Conservation (phyloP, 2,329 filamentous ascomycete genomes). For the Penicillium occitanis region DNA sequence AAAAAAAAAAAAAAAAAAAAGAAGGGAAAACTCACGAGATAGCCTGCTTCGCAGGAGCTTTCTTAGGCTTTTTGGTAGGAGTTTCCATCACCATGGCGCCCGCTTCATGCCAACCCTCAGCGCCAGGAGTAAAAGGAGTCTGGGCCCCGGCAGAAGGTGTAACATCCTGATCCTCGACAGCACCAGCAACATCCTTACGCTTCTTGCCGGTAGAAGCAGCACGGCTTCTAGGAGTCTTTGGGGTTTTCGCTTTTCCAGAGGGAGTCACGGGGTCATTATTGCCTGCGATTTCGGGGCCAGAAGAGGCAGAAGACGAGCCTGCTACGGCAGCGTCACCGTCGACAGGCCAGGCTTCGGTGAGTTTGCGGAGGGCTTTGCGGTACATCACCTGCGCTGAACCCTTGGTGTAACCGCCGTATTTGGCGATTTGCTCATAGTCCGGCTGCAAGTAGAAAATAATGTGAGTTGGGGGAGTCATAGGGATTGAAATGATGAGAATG, state of each 20-base stretch:
- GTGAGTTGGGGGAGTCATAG: not conserved
- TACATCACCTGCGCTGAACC: slow-evolving; percentile 38
- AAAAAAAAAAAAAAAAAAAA: too few species aligned
- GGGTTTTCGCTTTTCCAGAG: slow-evolving; percentile 2
- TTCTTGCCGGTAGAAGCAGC: slow-evolving; percentile 22
- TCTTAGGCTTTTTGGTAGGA: slow-evolving; percentile 27
- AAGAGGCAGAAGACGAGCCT: too few species aligned
- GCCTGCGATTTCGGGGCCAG: not conserved
- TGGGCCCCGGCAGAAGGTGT: not conserved
- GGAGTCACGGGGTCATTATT: slow-evolving; percentile 3
- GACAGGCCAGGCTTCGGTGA: slow-evolving; percentile 25
- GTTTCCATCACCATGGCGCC: slow-evolving; percentile 23
- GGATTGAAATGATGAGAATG: not conserved
- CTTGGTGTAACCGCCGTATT: slow-evolving; percentile 35
- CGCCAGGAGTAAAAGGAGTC: slow-evolving; percentile 1
- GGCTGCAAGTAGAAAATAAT: slow-evolving; percentile 29
- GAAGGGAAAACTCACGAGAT: slow-evolving; percentile 4
- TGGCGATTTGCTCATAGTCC: slow-evolving; percentile 42
- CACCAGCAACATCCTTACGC: slow-evolving; percentile 26
- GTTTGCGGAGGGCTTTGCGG: slow-evolving; percentile 39
- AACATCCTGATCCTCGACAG: slow-evolving; percentile 11
- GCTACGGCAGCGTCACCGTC: not conserved
- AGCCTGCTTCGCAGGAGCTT: slow-evolving; percentile 25
- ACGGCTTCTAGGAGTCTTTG: not conserved
- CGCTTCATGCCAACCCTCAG: not conserved